phyloP scores from a whole-genome alignment of 2,329 filamentous ascomycete species.

The Aureobasidium uvarum region DNA sequence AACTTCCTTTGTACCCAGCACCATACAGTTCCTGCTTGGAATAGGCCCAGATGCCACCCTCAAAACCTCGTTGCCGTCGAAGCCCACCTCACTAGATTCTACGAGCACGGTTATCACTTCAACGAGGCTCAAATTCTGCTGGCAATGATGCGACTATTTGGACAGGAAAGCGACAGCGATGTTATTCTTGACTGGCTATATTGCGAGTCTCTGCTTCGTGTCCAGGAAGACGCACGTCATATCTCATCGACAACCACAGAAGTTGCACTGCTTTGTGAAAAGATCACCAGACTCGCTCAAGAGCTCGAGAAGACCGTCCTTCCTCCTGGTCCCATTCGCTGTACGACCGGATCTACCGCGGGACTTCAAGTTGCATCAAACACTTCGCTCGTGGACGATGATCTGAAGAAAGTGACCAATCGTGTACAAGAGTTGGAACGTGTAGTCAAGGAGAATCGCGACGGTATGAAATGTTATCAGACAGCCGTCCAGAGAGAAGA shows the following conservation, averaged over 20 bases:
- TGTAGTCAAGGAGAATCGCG: neutral
- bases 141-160: neutral
- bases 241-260: neutral
- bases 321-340: neutral
- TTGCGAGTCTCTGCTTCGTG: neutral
- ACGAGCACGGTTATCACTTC: neutral
- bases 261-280: neutral
- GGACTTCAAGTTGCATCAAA: neutral
- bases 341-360: neutral
- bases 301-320: neutral
- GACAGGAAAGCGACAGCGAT: neutral
- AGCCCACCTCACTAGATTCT: neutral
- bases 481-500: neutral
- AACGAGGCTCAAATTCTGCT: neutral
- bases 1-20: neutral
- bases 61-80: neutral
- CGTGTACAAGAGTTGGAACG: neutral
- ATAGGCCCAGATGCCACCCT: neutral
- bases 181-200: neutral
- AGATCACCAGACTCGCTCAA: neutral
- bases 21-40: neutral
- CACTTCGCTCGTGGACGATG: neutral
- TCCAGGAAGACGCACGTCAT: neutral
- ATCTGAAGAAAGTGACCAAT: too few relatives aligned
- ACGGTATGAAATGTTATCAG: neutral